Evolutionary conservation across 75 land plant species (phyloP).

Genomic region (Picea glauca): DNA sequence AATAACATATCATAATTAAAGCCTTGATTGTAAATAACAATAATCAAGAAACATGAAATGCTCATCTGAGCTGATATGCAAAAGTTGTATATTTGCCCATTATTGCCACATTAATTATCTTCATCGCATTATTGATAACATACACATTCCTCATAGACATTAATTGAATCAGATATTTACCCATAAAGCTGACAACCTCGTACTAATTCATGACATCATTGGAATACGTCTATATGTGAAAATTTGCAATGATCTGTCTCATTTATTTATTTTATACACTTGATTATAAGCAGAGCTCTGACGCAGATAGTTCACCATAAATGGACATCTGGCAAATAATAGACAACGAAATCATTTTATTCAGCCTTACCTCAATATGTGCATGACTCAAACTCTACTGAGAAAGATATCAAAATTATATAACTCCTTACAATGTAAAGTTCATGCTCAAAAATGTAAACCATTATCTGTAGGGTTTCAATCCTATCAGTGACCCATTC

Average conservation of each 20-base stretch:
- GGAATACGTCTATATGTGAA: background rate
- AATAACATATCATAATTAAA: no score
- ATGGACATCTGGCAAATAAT: background rate
- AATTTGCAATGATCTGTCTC: background rate
- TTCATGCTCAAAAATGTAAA: background rate
- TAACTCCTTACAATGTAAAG: background rate
- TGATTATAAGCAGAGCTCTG: background rate
- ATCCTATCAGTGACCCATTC: background rate
- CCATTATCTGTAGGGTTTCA: background rate
- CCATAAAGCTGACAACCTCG: background rate
- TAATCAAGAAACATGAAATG: no score
- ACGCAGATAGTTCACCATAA: background rate
- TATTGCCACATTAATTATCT: no score
- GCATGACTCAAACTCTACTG: background rate
- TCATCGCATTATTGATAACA: no score
- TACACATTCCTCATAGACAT: no score
- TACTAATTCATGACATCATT: background rate
- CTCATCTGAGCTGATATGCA: no score
- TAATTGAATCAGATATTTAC: background rate
- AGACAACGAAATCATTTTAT: background rate
- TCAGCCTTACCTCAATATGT: background rate
- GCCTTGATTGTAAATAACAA: no score
- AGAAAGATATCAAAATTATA: background rate
- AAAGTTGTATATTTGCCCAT: no score
- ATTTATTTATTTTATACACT: background rate